These are phyloP conservation scores for Exobasidium rhododendri DNA, from an alignment of 1,284 basidiomycete species.

Conservation along the genomic window DNA sequence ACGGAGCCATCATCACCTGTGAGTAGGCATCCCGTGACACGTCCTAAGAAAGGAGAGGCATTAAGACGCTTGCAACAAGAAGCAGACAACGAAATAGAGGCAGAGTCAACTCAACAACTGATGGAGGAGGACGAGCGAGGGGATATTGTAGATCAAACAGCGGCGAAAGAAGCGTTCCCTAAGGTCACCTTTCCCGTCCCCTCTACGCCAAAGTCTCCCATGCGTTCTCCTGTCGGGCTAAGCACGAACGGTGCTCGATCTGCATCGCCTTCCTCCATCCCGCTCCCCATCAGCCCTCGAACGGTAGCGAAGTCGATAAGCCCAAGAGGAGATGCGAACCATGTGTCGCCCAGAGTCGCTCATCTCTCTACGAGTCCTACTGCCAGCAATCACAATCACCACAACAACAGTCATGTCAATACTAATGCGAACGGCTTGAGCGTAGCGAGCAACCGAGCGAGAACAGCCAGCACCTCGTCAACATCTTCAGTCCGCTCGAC, in stretches of 20 bases:
- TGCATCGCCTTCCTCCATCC: not conserved
- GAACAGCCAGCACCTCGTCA: conserved; percentile 1
- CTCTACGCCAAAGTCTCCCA: not conserved
- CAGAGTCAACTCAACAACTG: not conserved
- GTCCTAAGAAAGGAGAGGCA: not conserved
- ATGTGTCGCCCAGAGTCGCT: not conserved
- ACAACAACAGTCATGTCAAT: not conserved
- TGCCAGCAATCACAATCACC: too few species aligned
- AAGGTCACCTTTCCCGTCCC: not conserved
- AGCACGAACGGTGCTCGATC: not conserved
- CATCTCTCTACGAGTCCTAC: not conserved
- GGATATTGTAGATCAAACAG: too few species aligned
- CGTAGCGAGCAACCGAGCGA: not conserved
- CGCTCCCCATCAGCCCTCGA: not conserved
- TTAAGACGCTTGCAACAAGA: not conserved
- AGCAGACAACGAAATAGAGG: not conserved
- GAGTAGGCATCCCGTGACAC: not conserved
- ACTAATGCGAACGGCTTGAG: not conserved
- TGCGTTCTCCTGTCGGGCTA: not conserved
- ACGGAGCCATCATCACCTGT: not conserved
- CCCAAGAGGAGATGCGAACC: not conserved
- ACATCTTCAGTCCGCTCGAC: not conserved
- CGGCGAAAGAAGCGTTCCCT: not conserved
- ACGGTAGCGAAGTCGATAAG: not conserved
- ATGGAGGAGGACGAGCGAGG: not conserved